Base-by-base conservation (phyloP, 106 monocot species). In the Dendrobium nobile region DNA sequence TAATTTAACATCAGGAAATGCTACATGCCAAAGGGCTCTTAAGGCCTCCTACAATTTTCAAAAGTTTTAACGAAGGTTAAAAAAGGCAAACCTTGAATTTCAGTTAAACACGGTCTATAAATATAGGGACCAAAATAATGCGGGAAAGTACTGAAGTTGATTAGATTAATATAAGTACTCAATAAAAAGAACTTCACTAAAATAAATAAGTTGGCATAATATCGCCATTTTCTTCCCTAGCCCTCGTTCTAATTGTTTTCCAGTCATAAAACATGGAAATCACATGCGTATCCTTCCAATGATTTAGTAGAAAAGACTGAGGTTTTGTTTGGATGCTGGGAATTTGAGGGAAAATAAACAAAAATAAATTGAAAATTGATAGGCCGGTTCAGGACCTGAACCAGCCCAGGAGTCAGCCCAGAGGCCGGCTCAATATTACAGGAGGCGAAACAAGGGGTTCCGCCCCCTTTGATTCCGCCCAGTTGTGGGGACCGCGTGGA, bases 1-100 rank as follows among this genome's bases (percentile, higher is more conserved):
- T 58, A 92, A 83, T 83, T 94, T 88, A 72, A 84, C 82, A 72
- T 79, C 84, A 77, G 97, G 97, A 88, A 87, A 97, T 77, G 94
- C 85, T 73, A 85, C 86, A 87, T 82, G 41, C 97, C 97, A 97
- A 37, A 97, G 92, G 48, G 89, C 79, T 55, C 82, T 89, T 78
- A 97, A 78, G 11, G 94, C 87, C 84, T 97, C 94, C 97, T 97
- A 84, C 41, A 84, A 79, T 54, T 78, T 79, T 78, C 27, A 78
- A 70, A 83, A 47, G 43, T 18, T 9, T 24, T 48, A 76, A 47
- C n/a, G 1, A 24, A 76, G 5, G 16, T 4, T 41, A 74, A 19
- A n/a, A 41, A 40, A 41, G 27, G 20, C 33, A 70, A 3, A 70
- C 33, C 37, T 70, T 33, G 15, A 70, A 33, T 33, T 70, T 70